A percentile compares a stretch with the other conserved stretches of the same genome.
phyloP scores from a whole-genome alignment of 352 stramenopile genomes.

The Plasmopara viticola region DNA sequence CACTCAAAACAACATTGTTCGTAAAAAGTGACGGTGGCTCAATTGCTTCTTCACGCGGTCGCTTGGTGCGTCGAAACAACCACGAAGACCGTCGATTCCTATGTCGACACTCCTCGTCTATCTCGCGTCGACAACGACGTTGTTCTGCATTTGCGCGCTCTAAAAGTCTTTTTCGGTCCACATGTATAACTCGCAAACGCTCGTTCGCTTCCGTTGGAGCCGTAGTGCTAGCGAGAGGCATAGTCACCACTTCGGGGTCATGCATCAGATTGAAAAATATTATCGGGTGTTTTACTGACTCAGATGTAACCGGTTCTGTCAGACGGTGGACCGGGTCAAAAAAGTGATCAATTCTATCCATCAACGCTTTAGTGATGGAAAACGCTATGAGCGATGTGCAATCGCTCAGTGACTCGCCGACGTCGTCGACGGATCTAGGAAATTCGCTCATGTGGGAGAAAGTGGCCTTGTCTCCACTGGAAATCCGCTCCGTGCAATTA shows the following conservation, averaged over 20 bases:
- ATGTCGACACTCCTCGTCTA: constrained; percentile 15
- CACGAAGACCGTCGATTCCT: constrained; percentile 19
- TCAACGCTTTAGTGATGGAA: constrained; percentile 14
- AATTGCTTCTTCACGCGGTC: constrained; percentile 11
- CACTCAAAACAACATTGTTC: constrained; percentile 67
- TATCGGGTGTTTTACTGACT: constrained; percentile 9
- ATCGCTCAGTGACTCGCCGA: constrained; percentile 32
- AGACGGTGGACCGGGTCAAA: constrained; percentile 10
- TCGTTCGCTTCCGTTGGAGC: constrained; percentile 1
- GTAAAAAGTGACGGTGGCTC: constrained; percentile 35
- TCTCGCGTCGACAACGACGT: constrained; percentile 15
- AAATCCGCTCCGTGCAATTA: constrained; percentile 63
- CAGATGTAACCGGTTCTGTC: constrained; percentile 14
- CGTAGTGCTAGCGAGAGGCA: constrained; percentile 6
- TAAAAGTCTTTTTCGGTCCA: constrained; percentile 33
- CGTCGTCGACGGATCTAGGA: constrained; percentile 36
- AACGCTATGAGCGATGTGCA: constrained; percentile 33
- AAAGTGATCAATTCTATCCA: constrained; percentile 11
- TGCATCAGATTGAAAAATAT: background rate
- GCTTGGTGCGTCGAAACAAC: constrained; percentile 17
- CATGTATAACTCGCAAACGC: constrained; percentile 32
- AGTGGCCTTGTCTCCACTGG: constrained; percentile 63
- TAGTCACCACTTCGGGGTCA: constrained; percentile 9
- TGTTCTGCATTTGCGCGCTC: constrained; percentile 19
- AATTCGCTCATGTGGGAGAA: constrained; percentile 76